Evolutionary conservation across 805 yeast genomes (phyloP).

Genomic region (Candida coquimbonensis): DNA sequence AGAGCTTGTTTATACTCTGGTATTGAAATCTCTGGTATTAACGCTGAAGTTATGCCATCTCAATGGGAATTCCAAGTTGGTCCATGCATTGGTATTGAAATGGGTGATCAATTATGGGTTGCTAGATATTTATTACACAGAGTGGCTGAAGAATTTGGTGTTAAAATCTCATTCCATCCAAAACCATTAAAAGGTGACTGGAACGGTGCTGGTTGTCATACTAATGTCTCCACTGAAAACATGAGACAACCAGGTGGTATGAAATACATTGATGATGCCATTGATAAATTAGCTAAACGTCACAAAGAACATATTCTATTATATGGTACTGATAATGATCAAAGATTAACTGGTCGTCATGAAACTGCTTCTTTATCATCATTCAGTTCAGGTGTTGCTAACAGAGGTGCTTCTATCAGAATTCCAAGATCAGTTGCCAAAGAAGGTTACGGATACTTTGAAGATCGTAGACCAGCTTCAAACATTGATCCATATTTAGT

Average conservation of each 20-base stretch:
- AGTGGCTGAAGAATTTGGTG: slow-evolving; percentile 98
- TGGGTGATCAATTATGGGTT: slow-evolving; percentile 98
- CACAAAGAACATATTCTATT: slow-evolving; percentile 93
- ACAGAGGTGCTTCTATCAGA: slow-evolving; percentile 98
- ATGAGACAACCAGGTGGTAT: slow-evolving; percentile 98
- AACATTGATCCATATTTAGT: slow-evolving; percentile 99
- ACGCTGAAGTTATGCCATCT: slow-evolving; percentile 99
- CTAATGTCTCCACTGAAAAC: slow-evolving; percentile 86
- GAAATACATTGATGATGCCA: slow-evolving; percentile 87
- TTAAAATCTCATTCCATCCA: slow-evolving; percentile 98
- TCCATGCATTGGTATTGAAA: slow-evolving; percentile 88
- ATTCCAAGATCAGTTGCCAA: slow-evolving; percentile 98
- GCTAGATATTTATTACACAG: slow-evolving; percentile 89
- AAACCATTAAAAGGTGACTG: slow-evolving; percentile 98
- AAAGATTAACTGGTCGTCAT: slow-evolving; percentile 95
- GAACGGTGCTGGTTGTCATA: slow-evolving; percentile 99
- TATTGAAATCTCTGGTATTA: slow-evolving; percentile 86
- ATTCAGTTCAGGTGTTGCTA: slow-evolving; percentile 96
- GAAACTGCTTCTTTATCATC: slow-evolving; percentile 93
- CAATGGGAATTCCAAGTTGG: slow-evolving; percentile 99
- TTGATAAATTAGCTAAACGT: slow-evolving; percentile 90
- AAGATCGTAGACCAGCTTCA: slow-evolving; percentile 99
- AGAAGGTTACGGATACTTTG: slow-evolving; percentile 97
- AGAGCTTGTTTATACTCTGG: slow-evolving; percentile 96
- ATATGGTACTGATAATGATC: slow-evolving; percentile 92